Evolutionary conservation across 83 land plant species (phyloP).

Genomic region (Larix sibirica): DNA sequence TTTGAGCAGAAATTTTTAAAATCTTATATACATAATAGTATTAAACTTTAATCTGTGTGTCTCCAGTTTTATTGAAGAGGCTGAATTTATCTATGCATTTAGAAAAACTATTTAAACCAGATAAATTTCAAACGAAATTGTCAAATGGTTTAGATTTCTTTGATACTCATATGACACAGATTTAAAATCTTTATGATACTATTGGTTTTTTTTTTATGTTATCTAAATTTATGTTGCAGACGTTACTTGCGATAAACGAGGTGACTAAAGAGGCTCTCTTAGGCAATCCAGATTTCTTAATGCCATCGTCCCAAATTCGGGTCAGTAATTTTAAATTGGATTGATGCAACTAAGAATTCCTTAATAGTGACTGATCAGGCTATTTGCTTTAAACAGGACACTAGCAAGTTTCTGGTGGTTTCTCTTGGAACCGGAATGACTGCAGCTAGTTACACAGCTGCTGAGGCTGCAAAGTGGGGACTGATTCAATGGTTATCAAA

Average conservation of each 20-base stretch:
- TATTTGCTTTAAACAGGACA: neutral
- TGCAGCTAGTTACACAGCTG: slow-evolving; percentile 9
- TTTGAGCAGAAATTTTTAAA: too few species aligned
- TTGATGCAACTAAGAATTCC: too few species aligned
- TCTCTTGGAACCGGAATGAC: slow-evolving; percentile 33
- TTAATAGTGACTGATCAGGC: too few species aligned
- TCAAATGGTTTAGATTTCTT: too few species aligned
- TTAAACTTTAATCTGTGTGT: too few species aligned
- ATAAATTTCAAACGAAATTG: too few species aligned
- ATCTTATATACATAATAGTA: too few species aligned
- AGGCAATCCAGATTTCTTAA: neutral
- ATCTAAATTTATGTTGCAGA: neutral
- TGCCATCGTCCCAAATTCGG: neutral
- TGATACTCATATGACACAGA: too few species aligned
- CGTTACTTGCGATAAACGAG: neutral
- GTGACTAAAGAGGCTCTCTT: neutral
- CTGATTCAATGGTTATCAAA: slow-evolving; percentile 4
- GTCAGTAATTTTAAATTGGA: neutral
- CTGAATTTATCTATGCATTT: too few species aligned
- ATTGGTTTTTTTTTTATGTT: neutral
- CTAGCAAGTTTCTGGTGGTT: slow-evolving; percentile 6
- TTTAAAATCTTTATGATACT: too few species aligned
- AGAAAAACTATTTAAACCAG: too few species aligned
- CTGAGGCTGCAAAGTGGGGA: slow-evolving; percentile 21
- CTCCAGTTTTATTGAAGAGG: too few species aligned